phyloP scores from a whole-genome alignment of 1,284 basidiomycete species.

The Spongispora temasekensis region DNA sequence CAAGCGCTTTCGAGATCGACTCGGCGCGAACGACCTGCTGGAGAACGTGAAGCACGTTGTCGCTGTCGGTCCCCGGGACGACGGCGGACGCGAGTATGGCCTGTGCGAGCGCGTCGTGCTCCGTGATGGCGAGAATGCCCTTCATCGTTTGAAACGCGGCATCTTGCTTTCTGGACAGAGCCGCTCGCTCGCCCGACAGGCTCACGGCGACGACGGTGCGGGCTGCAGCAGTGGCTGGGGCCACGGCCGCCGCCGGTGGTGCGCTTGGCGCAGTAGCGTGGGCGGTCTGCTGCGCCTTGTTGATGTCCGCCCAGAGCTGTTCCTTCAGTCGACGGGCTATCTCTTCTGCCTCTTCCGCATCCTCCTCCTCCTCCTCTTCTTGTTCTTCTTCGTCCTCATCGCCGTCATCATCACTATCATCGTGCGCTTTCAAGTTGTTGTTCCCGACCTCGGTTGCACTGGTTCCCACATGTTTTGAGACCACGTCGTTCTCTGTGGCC shows the following conservation, averaged over 20 bases:
- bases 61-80: slow-evolving; percentile 46
- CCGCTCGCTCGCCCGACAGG: slow-evolving; percentile 2
- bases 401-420: too few species aligned
- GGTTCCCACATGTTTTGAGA: slow-evolving; percentile 5
- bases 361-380: slow-evolving; percentile 59
- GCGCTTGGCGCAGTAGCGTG: slow-evolving; percentile 24
- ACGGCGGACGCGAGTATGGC: slow-evolving; percentile 50
- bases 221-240: too few species aligned
- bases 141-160: slow-evolving; percentile 62
- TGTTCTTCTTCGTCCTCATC: slow-evolving; percentile 48
- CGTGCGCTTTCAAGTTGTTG: too few species aligned
- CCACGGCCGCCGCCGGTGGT: too few species aligned
- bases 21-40: slow-evolving; percentile 48
- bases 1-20: slow-evolving; percentile 50
- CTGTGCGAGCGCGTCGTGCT: slow-evolving; percentile 55
- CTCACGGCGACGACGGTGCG: background rate
- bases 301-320: slow-evolving; percentile 72
- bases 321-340: slow-evolving; percentile 68
- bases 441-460: slow-evolving; percentile 26
- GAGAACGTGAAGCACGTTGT: slow-evolving; percentile 57
- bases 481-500: slow-evolving; percentile 6
- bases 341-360: slow-evolving; percentile 71
- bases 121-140: slow-evolving; percentile 56
- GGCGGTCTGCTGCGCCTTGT: slow-evolving; percentile 57
- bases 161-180: slow-evolving; percentile 46